phyloP scores from a whole-genome alignment of 345 rosid genomes.

The Hypericum perforatum region DNA sequence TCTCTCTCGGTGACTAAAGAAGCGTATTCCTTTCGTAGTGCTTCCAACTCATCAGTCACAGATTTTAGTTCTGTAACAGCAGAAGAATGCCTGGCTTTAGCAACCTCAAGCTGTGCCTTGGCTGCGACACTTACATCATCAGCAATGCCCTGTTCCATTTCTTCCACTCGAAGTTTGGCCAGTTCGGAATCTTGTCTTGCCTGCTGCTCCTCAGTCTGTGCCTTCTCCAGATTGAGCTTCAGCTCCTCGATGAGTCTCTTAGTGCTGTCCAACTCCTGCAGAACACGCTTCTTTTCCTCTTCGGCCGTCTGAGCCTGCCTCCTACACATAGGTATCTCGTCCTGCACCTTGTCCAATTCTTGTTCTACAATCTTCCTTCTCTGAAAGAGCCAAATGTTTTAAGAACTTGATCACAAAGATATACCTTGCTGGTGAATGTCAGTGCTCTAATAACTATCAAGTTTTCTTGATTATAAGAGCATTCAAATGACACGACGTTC shows the following conservation, averaged over 20 bases:
- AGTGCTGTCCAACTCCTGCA: conserved; percentile 65
- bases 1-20: conserved; percentile 50
- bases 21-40: conserved; percentile 41
- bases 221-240: conserved; percentile 79
- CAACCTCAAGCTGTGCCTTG: conserved; percentile 91
- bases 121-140: conserved; percentile 88
- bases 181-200: conserved; percentile 92
- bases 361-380: conserved; percentile 60
- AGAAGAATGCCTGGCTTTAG: conserved; percentile 63
- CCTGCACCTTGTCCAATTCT: conserved; percentile 58
- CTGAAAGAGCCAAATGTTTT: conserved; percentile 22
- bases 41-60: conserved; percentile 60
- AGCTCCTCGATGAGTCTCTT: conserved; percentile 80
- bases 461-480: too few relatives aligned
- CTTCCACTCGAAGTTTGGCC: conserved; percentile 78
- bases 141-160: conserved; percentile 86
- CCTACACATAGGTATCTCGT: conserved; percentile 59
- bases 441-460: too few relatives aligned
- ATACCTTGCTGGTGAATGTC: too few relatives aligned
- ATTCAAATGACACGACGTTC: too few relatives aligned
- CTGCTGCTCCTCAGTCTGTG: conserved; percentile 79
- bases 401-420: too few relatives aligned
- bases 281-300: conserved; percentile 39
- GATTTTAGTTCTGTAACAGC: conserved; percentile 65
- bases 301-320: conserved; percentile 53